Conservation (phyloP, 2,329 filamentous ascomycete genomes). For the Tolypocladium nubicola region DNA sequence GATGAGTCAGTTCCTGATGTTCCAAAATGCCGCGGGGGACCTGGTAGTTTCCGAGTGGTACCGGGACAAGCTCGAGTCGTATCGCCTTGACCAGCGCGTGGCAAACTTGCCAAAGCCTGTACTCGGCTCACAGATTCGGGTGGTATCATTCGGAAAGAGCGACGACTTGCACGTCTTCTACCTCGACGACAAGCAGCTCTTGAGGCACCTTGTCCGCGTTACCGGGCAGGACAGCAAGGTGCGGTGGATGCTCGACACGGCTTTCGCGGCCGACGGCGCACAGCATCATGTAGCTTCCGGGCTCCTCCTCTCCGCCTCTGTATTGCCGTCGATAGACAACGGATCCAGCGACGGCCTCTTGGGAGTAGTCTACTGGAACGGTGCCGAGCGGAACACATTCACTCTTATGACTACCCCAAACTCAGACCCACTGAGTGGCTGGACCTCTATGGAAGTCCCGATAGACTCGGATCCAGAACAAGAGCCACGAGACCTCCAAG, state of each 20-base stretch:
- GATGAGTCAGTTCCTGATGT: background rate
- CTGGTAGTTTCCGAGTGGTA: conserved; percentile 1
- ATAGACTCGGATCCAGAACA: background rate
- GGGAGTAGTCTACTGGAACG: background rate
- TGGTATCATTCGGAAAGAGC: background rate
- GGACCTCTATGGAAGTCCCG: background rate
- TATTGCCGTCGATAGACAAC: background rate
- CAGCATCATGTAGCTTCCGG: background rate
- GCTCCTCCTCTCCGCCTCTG: background rate
- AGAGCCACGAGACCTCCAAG: background rate
- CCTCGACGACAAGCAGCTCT: background rate
- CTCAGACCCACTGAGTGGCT: background rate
- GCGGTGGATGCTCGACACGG: background rate
- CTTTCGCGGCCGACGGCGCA: background rate
- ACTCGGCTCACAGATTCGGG: background rate
- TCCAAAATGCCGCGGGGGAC: background rate
- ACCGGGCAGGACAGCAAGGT: background rate
- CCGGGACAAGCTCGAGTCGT: background rate
- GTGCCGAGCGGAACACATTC: background rate
- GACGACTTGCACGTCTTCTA: conserved; percentile 3
- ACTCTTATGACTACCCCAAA: background rate
- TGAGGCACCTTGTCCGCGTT: background rate
- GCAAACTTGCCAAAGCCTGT: background rate
- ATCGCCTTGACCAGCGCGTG: background rate
- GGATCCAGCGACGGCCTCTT: background rate